Base-by-base conservation (phyloP, 768 basidiomycete species). In the Leccinum longicurvipes region DNA sequence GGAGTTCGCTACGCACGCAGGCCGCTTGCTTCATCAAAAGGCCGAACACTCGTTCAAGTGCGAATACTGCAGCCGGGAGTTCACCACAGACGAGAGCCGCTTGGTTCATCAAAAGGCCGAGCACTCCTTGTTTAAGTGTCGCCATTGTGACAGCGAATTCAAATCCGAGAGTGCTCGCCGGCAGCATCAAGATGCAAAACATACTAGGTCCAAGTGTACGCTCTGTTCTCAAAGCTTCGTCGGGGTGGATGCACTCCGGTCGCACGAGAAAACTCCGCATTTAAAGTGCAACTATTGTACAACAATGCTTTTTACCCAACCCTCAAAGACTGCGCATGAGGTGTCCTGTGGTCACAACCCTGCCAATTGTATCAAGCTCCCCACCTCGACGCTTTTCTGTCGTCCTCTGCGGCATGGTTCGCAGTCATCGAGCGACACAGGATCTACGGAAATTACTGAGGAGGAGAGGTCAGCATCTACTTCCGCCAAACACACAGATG, bases 131-230 rank as follows among this genome's bases (percentile, higher is more conserved):
- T n/a, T n/a, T n/a, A n/a, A n/a, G n/a, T 70, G 64, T 36, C 27
- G 44, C 3, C 36, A 60, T 24, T 65, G 54, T 10, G 49, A 51
- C 17, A 27, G 28, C 11, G 23, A 46, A 6, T 67, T 67, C 41
- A 2, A 19, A 3, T 53, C 60, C 4, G 24, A 50, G 4, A 24
- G 32, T 0, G 56, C 54, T 14, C 51, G 58, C 1, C 21, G 56
- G 7, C 29, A 52, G 4, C 69, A 72, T 17, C 55, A 60, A n/a
- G 27, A 36, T 27, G 39, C 47, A 7, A 51, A 52, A 10, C 60
- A 61, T 25, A 14, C 50, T 15, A 15, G 12, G 19, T 45, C 50
- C 32, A 23, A 56, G 34, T 58, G 55, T 27, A 17, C 2, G 2
- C 5, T 28, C n/a, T 56, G 54, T 12, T 1, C 3, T 7, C 25